phyloP scores from a whole-genome alignment of 371 early-diverging fungal genomes.

The Entomophthora muscae region DNA sequence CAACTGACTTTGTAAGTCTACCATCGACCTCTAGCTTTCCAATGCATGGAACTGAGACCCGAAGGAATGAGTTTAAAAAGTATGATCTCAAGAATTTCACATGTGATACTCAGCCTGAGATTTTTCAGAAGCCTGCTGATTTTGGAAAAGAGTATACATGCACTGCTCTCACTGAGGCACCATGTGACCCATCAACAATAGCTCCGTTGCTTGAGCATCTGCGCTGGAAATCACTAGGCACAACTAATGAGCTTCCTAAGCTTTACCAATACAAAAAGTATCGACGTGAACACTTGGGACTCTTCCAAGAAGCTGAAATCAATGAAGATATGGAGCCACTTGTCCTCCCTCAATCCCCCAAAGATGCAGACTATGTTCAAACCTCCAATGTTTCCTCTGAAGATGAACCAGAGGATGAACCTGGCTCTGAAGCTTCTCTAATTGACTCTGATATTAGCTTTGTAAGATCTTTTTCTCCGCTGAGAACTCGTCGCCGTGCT shows the following conservation, averaged over 20 bases:
- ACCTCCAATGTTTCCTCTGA: neutral
- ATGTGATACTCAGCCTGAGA: neutral
- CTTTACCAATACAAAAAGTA: neutral
- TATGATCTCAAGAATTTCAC: neutral
- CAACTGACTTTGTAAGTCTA: neutral
- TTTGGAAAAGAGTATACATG: neutral
- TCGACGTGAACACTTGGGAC: neutral
- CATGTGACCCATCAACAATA: neutral
- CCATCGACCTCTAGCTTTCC: neutral
- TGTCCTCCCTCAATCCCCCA: neutral
- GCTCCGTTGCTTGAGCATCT: neutral
- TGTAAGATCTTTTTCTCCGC: neutral
- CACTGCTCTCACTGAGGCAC: neutral
- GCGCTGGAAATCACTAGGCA: neutral
- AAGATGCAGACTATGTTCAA: neutral
- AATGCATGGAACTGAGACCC: neutral
- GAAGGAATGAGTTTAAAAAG: neutral
- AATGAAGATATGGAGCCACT: neutral
- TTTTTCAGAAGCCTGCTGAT: neutral
- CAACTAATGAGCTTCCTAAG: neutral
- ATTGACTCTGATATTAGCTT: neutral
- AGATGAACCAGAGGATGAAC: neutral
- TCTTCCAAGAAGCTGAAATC: neutral
- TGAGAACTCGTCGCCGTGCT: neutral
- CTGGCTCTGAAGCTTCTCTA: neutral